Evolutionary conservation across 345 rosid genomes (phyloP).

Genomic region (Aethionema arabicum): DNA sequence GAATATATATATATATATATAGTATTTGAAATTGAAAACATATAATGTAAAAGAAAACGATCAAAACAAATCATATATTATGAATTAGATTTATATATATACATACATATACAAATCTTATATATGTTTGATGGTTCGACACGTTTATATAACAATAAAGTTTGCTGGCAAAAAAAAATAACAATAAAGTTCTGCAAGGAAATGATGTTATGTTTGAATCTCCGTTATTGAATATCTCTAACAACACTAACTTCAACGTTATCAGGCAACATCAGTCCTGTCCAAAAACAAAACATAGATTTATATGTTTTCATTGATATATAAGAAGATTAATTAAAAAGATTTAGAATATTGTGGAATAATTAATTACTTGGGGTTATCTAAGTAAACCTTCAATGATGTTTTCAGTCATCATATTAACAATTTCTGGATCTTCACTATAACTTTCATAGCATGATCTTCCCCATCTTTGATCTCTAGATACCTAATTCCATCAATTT

Average conservation of each 20-base stretch:
- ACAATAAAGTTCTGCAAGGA: background rate
- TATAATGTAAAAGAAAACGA: too few species aligned
- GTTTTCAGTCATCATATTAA: conserved; percentile 66
- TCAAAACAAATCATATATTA: too few species aligned
- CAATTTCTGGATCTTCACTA: conserved; percentile 73
- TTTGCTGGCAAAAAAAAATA: too few species aligned
- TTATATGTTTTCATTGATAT: conserved; percentile 14
- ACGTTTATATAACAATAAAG: background rate
- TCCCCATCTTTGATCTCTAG: conserved; percentile 98
- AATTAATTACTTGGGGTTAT: conserved; percentile 10
- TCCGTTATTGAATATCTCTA: too few species aligned
- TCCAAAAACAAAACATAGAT: background rate
- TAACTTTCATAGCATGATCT: conserved; percentile 94
- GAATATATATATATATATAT: too few species aligned
- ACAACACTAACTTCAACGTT: too few species aligned
- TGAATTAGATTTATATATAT: too few species aligned
- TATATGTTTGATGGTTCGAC: background rate
- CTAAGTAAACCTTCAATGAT: conserved; percentile 63
- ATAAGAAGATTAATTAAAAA: too few species aligned
- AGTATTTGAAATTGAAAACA: too few species aligned
- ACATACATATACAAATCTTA: background rate
- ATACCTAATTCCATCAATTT: conserved; percentile 78
- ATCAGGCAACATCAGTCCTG: conserved; percentile 77
- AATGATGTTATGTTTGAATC: background rate
- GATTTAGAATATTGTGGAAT: background rate